Conservation (phyloP, 441 rosid species). For the Manihot esculenta region DNA sequence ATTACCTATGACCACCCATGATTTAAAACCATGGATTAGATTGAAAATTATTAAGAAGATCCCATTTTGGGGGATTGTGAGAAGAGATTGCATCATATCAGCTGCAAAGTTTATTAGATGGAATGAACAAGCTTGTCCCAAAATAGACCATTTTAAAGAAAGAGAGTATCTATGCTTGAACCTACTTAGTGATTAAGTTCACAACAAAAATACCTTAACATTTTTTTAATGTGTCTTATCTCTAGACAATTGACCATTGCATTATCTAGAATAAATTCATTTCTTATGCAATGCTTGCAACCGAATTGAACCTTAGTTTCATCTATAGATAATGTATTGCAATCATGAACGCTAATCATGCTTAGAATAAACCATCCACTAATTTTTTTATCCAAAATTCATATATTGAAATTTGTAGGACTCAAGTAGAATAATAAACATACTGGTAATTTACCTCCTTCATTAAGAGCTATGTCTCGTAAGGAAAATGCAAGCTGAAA, state of each 20-base stretch:
- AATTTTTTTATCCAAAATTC: slow-evolving; percentile 7
- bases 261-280: neutral
- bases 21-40: neutral
- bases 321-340: neutral
- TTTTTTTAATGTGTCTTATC: neutral
- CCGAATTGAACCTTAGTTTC: no score
- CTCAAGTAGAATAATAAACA: slow-evolving; percentile 2
- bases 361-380: neutral
- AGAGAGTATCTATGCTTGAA: neutral
- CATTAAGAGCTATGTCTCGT: slow-evolving; percentile 64
- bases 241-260: neutral
- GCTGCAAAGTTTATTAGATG: neutral
- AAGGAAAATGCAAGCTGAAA: slow-evolving; percentile 94
- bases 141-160: neutral
- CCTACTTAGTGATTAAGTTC: neutral
- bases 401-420: slow-evolving; percentile 1
- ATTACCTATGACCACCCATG: no score
- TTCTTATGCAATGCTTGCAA: no score
- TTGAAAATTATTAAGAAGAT: neutral
- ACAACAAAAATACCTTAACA: neutral
- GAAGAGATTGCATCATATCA: neutral
- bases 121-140: neutral
- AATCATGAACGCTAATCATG: neutral
- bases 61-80: neutral
- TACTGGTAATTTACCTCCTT: slow-evolving; percentile 50